A percentile compares a stretch with the other conserved stretches of the same genome.
These are phyloP conservation scores for Erodium chrysanthum DNA, from an alignment of 441 rosid species.

Conservation along the genomic window DNA sequence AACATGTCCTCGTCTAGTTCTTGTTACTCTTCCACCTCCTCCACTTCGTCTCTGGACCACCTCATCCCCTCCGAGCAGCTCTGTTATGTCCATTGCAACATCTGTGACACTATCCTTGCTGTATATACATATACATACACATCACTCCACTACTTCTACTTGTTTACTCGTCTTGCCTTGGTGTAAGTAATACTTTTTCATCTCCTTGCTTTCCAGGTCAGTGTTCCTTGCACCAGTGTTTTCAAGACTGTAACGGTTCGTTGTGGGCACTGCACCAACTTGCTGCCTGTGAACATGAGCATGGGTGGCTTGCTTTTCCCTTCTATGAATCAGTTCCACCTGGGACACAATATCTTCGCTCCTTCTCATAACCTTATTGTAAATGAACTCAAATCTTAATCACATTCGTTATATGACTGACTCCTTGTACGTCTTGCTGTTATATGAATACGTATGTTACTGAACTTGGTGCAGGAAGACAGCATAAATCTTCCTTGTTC, in stretches of 20 bases:
- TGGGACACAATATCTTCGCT: slow-evolving; percentile 51
- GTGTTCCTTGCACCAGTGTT: slow-evolving; percentile 85
- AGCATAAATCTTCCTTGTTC: slow-evolving; percentile 25
- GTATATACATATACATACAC: slow-evolving; percentile 27
- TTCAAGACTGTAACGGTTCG: slow-evolving; percentile 87
- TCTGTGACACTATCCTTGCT: slow-evolving; percentile 80
- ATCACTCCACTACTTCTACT: background rate
- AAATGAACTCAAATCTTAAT: background rate
- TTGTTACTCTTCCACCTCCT: slow-evolving; percentile 8
- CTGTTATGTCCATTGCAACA: slow-evolving; percentile 91
- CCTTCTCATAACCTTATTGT: slow-evolving; percentile 48
- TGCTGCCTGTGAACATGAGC: slow-evolving; percentile 43
- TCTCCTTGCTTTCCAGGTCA: slow-evolving; percentile 50
- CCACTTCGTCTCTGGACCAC: slow-evolving; percentile 62
- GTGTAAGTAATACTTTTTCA: background rate
- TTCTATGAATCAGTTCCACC: slow-evolving; percentile 63
- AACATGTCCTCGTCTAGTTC: slow-evolving; percentile 31
- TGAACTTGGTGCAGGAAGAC: slow-evolving; percentile 28
- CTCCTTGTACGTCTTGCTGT: no score
- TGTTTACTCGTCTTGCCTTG: background rate
- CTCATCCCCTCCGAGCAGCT: slow-evolving; percentile 90
- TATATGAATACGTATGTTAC: background rate
- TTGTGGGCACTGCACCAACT: slow-evolving; percentile 90
- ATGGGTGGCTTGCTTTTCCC: slow-evolving; percentile 55
- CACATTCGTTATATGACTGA: no score